phyloP scores from a whole-genome alignment of 2,329 filamentous ascomycete genomes.

The Xylaria digitata region DNA sequence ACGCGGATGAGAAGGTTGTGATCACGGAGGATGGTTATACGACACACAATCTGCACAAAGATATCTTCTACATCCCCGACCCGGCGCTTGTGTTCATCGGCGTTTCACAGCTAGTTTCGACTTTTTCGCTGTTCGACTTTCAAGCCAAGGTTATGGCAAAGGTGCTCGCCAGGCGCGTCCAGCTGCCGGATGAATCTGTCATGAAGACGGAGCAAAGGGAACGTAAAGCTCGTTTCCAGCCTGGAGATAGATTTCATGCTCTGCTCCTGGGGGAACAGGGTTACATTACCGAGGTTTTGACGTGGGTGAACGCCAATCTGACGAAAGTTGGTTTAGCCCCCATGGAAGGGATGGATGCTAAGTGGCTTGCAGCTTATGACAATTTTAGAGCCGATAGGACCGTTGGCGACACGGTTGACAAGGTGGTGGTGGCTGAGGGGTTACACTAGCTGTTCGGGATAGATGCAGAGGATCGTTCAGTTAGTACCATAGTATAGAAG shows the following conservation, averaged over 20 bases:
- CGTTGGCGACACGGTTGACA: constrained; percentile 1
- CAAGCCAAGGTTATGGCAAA: constrained; percentile 72
- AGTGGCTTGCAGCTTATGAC: constrained; percentile 47
- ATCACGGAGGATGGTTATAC: constrained; percentile 72
- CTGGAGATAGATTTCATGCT: constrained; percentile 55
- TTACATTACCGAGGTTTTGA: constrained; percentile 51
- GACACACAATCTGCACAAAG: constrained; percentile 74
- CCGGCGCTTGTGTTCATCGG: constrained; percentile 73
- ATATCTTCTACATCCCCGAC: constrained; percentile 78
- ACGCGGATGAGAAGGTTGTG: constrained; percentile 64
- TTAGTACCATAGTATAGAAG: not conserved
- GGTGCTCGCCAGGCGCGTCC: constrained; percentile 63
- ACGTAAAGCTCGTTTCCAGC: constrained; percentile 46
- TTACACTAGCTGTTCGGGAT: constrained; percentile 12
- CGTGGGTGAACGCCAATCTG: constrained; percentile 46
- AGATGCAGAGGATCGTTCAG: constrained; percentile 16
- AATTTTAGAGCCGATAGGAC: constrained; percentile 30
- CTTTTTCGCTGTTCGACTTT: constrained; percentile 77
- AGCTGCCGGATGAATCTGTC: constrained; percentile 57
- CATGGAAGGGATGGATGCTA: constrained; percentile 50
- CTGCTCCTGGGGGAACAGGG: constrained; percentile 49
- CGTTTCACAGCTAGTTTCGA: constrained; percentile 73
- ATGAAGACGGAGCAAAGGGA: constrained; percentile 54
- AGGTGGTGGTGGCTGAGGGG: constrained; percentile 8
- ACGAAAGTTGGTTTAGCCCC: constrained; percentile 39